phyloP scores from a whole-genome alignment of 2,329 filamentous ascomycete species.

The Apiospora phragmitis region DNA sequence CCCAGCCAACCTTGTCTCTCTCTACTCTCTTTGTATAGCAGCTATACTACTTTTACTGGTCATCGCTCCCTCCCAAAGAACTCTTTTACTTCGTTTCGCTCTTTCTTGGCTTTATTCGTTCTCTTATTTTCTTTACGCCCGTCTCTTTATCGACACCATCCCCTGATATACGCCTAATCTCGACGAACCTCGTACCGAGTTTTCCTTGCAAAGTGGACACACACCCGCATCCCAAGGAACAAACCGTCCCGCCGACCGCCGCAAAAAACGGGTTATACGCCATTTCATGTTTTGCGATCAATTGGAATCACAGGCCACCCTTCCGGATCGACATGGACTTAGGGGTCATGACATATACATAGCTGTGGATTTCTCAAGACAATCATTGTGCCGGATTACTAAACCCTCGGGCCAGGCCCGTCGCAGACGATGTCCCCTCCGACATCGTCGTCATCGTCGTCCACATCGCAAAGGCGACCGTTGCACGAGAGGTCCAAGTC shows the following conservation, averaged over 20 bases:
- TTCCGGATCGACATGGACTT: constrained; percentile 9
- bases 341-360: constrained; percentile 1
- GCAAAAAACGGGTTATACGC: background rate
- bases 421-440: constrained; percentile 34
- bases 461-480: constrained; percentile 29
- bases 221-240: background rate
- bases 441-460: constrained; percentile 27
- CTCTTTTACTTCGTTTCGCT: constrained; percentile 1
- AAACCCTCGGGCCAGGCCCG: constrained; percentile 20
- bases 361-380: constrained; percentile 5
- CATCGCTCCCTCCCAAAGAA: constrained; percentile 7
- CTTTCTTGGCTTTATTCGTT: background rate
- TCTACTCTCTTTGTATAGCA: constrained; percentile 6
- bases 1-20: constrained; percentile 14
- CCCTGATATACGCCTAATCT: background rate
- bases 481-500: constrained; percentile 42
- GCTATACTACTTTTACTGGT: constrained; percentile 10
- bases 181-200: background rate
- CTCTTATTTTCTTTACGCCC: background rate
- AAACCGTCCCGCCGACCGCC: background rate
- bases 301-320: background rate
- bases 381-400: background rate
- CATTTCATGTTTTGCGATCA: constrained; percentile 9
- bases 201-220: constrained; percentile 2
- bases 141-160: background rate